Evolutionary conservation across 495 filamentous ascomycete species (phyloP).

Genomic region (Pyrenula aspistea): DNA sequence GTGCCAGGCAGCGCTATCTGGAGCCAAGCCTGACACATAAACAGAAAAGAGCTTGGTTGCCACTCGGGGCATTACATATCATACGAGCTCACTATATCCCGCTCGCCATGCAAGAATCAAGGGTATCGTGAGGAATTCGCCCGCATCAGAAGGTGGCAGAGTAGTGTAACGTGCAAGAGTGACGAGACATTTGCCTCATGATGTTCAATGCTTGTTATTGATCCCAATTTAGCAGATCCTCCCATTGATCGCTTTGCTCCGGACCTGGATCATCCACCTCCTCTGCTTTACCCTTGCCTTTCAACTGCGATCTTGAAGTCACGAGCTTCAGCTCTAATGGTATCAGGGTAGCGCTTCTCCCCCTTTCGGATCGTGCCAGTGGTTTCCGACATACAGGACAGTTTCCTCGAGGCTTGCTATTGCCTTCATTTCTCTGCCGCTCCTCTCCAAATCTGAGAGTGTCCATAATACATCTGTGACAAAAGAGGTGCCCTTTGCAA

Average conservation of each 20-base stretch:
- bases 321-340: conserved; percentile 50
- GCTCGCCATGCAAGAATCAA: no score
- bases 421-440: conserved; percentile 15
- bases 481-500: conserved; percentile 69
- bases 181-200: no score
- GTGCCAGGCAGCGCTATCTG: no score
- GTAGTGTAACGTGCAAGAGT: no score
- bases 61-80: no score
- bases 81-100: no score
- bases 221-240: background rate
- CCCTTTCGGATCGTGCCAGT: conserved; percentile 16
- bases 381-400: conserved; percentile 37
- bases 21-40: no score
- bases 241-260: background rate
- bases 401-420: conserved; percentile 18
- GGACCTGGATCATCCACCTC: background rate
- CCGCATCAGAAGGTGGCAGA: no score
- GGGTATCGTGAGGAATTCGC: no score
- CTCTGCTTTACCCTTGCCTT: conserved; percentile 7
- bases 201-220: no score
- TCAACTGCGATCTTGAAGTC: conserved; percentile 19
- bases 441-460: conserved; percentile 53
- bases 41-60: no score
- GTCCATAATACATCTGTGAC: conserved; percentile 66
- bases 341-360: conserved; percentile 28